Conservation (phyloP, 2,329 filamentous ascomycete species). For the Kalmusia sp. region DNA sequence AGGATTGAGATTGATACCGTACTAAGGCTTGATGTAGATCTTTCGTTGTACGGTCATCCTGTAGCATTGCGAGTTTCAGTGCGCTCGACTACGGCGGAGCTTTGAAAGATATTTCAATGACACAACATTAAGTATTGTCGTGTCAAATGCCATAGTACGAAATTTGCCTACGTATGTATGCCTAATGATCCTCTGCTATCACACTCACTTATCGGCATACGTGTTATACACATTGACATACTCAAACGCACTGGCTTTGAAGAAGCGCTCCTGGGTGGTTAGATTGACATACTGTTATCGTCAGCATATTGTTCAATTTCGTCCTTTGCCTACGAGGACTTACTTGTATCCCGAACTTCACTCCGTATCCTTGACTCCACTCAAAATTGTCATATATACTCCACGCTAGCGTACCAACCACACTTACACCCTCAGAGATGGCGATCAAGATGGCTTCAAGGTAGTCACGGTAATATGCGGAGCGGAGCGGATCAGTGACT, state of each 20-base stretch:
- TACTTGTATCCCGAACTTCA: slow-evolving; percentile 45
- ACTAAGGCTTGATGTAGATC: too few species aligned
- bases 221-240: slow-evolving; percentile 43
- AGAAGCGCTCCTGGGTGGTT: slow-evolving; percentile 44
- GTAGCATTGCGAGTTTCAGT: too few species aligned
- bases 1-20: too few species aligned
- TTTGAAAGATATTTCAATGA: too few species aligned
- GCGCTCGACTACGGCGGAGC: too few species aligned
- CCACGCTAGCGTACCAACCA: slow-evolving; percentile 46
- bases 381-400: slow-evolving; percentile 48
- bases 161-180: too few species aligned
- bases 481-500: slow-evolving; percentile 37
- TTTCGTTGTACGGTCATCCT: too few species aligned
- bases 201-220: slow-evolving; percentile 23
- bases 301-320: background rate
- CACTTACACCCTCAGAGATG: slow-evolving; percentile 43
- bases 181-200: too few species aligned
- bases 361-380: slow-evolving; percentile 39
- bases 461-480: slow-evolving; percentile 42
- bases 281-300: slow-evolving; percentile 44
- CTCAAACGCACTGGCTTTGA: slow-evolving; percentile 49
- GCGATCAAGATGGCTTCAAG: slow-evolving; percentile 43
- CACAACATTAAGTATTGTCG: too few species aligned
- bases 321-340: background rate
- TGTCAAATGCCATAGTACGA: too few species aligned